These are phyloP conservation scores for Cryptosporidium meleagridis DNA, from an alignment of 169 alveolate species.

Conservation along the genomic window DNA sequence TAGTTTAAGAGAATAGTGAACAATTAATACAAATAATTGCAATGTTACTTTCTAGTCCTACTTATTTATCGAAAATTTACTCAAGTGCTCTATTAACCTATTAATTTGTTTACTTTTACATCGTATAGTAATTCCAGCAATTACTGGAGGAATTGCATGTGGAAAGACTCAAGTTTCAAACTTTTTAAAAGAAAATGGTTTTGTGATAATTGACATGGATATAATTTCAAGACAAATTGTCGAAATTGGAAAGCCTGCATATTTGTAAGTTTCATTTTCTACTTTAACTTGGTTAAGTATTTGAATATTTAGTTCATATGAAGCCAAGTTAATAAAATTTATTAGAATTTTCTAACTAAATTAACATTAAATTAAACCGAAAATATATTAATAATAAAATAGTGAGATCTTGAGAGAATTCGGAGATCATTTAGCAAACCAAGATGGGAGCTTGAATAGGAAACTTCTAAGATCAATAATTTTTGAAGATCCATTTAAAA, in stretches of 20 bases:
- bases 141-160: conserved; percentile 83
- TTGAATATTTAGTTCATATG: not conserved
- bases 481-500: conserved; percentile 76
- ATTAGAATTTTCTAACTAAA: not conserved
- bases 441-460: conserved; percentile 80
- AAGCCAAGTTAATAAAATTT: not conserved
- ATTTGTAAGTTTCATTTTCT: conserved; percentile 26
- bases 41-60: not conserved
- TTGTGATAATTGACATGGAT: conserved; percentile 80
- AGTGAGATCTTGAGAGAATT: conserved; percentile 77
- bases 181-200: conserved; percentile 49
- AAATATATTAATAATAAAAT: not conserved
- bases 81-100: not conserved
- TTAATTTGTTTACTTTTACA: conserved; percentile 18
- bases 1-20: not conserved
- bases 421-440: conserved; percentile 78
- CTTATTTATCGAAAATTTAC: not conserved
- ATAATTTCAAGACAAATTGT: conserved; percentile 79
- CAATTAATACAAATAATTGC: not conserved
- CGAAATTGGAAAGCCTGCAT: conserved; percentile 75
- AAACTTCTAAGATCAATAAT: conserved; percentile 79
- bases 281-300: not conserved
- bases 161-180: conserved; percentile 79
- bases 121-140: conserved; percentile 32
- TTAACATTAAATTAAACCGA: not conserved